Evolutionary conservation across 2,329 filamentous ascomycete genomes (phyloP).

Genomic region (Aspergillus hortae): DNA sequence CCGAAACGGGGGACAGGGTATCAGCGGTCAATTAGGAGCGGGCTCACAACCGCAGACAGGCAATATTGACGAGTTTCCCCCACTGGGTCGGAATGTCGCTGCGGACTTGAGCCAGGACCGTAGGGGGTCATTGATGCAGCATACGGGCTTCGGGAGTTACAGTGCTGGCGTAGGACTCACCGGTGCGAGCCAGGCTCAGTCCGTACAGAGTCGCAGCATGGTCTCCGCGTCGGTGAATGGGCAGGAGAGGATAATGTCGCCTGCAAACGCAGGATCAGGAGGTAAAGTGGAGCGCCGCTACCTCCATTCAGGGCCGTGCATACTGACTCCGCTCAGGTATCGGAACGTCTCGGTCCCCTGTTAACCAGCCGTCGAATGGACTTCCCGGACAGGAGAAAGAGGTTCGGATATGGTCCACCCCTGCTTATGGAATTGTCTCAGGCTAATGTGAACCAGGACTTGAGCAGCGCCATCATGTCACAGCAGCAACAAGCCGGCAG

Average conservation of each 20-base stretch:
- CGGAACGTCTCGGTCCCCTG: constrained; percentile 40
- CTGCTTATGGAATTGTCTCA: background rate
- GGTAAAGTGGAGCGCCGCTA: constrained; percentile 17
- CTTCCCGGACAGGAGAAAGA: constrained; percentile 43
- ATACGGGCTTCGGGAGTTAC: constrained; percentile 43
- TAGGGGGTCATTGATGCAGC: constrained; percentile 50
- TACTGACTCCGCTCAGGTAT: constrained; percentile 28
- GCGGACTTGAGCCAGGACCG: constrained; percentile 51
- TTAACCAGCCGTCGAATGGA: constrained; percentile 42
- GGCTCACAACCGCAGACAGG: constrained; percentile 52
- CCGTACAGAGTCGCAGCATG: constrained; percentile 28
- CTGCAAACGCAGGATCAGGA: constrained; percentile 24
- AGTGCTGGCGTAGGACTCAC: constrained; percentile 40
- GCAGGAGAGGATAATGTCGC: constrained; percentile 37
- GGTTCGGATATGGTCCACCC: constrained; percentile 12
- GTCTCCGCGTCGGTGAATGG: constrained; percentile 36
- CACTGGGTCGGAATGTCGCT: constrained; percentile 52
- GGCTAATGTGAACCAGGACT: constrained; percentile 23
- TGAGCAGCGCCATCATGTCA: constrained; percentile 30
- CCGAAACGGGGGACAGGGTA: constrained; percentile 54
- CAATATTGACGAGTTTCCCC: constrained; percentile 60
- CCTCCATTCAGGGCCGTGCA: background rate
- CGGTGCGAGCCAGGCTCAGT: constrained; percentile 40
- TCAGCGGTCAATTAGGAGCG: constrained; percentile 50
- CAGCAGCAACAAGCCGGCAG: constrained; percentile 36